Base-by-base conservation (phyloP, 192 early-diverging fungal species). In the Mortierella alpina region DNA sequence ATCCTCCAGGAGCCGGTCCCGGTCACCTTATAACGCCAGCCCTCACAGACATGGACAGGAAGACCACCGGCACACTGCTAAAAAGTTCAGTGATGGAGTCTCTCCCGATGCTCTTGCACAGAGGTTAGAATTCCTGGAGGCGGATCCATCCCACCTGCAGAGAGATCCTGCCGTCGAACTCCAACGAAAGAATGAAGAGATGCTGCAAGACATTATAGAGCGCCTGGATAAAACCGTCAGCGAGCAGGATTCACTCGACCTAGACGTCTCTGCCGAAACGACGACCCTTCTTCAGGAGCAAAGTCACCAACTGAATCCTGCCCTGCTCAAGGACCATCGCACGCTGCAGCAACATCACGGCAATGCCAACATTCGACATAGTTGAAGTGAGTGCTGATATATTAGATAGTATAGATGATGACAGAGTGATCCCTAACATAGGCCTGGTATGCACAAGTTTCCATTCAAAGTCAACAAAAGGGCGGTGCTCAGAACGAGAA, bases 301-400 rank as follows among this genome's bases (percentile, higher is more conserved):
- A n/a, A 42, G 6, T n/a, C n/a, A 58, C 18, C 46, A 49, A 45
- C 14, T 68, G 18, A 58, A 68, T 15, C 66, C 56, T 7, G 66
- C 46, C n/a, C 45, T 68, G 18, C 44, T 68, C 42, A 68, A 31
- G 39, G 55, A 49, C 8, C 20, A 17, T 10, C 31, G 40, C n/a
- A 44, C 46, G 44, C 46, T 57, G 45, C 58, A 59, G 40, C 58
- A 59, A 20, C 44, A 23, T 11, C 48, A 55, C 20, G 51, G 41
- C 18, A 46, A 6, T 6, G 63, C 50, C 50, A 51, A 51, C 50
- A 12, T 12, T 51, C 17, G 50, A 31, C 31, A 31, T 31, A 31
- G 31, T 31, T 31, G 31, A 31, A 31, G 31, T 31, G 31, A 31
- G 1, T n/a, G n/a, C 31, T 31, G 31, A 31, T 31, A 31, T 1